Evolutionary conservation across 345 rosid genomes (phyloP), one percentile per base, ranked within the genome.

Genomic region (Geranium rotundifolium): DNA sequence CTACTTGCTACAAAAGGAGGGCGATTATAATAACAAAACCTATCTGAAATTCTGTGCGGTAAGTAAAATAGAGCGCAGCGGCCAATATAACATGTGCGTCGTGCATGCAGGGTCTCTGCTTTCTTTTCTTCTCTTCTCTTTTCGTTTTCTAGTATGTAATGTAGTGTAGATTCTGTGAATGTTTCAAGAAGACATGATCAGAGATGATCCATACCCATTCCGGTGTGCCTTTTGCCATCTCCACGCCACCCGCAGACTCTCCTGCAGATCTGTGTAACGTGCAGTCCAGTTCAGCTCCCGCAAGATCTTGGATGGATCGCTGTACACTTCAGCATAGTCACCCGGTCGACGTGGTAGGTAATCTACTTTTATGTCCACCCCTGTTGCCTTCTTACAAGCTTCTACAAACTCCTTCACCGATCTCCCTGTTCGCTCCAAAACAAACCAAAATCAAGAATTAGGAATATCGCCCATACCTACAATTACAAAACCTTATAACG

Each of bases 331-430:
- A 0, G 98, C 97, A 18, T 92, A 92, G 71, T 92, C 97, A 49
- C 98, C 98, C 15, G 98, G 96, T 56, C 99, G 72, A 34, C 99
- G 91, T 17, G 96, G 92, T 50, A 90, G 76, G 72, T 75, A 88
- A 0, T 84, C 82, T 0, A 93, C 96, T 73, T 90, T 77, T 60
- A 93, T 90, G 39, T 84, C 77, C 39, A 71, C 77, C 34, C 85
- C 88, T 13, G 99, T 93, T 14, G 97, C 99, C 68, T 82, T 85
- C 79, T 93, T 88, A 69, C 99, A 93, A 16, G 99, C 97, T 69
- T 90, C 92, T n/a, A 93, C 97, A 71, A 93, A 93, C 69, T 93
- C 99, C 69, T 88, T 93, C 46, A 93, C 99, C 0, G 99, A 93
- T 75, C 96, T 83, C 75, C 98, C 89, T 84, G 83, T 17, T 30